Evolutionary conservation across 208 protist genomes (phyloP), one percentile per base, ranked within the genome.

Genomic region (Balamuthia mandrillaris): DNA sequence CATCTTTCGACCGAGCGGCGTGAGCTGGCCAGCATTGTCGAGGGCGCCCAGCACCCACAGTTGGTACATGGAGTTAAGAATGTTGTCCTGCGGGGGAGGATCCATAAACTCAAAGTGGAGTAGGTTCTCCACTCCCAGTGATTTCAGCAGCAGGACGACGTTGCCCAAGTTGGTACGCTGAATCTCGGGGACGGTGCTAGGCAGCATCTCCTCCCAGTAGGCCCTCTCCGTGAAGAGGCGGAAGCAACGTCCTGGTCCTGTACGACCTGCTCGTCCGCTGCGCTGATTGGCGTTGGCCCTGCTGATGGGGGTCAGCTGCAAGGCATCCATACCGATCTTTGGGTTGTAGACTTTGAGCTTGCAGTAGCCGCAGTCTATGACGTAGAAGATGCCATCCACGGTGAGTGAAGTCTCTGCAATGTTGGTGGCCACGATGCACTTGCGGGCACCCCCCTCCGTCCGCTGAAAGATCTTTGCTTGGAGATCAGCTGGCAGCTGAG

Each of bases 51-150:
- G 89, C 33, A 98, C 85, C 97, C 98, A 99, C n/a, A 99, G 94
- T 65, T 96, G 87, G 54, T 94, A 94, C 81, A 96, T 88, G 16
- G 93, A 92, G 52, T 88, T 92, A 9, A 94, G 29, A 10, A 95
- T 91, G 45, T 88, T 95, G 35, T 95, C 92, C 49, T 94, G 72
- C 65, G 97, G 97, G 14, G 98, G 98, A n/a, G 96, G 95, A 86
- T 99, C 98, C 97, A 99, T 99, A 85, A 99, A 99, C 86, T 99
- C 95, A 88, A 99, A 99, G n/a, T 98, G 88, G 33, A 96, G 85
- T 3, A 99, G 87, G 77, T 98, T 91, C 24, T 92, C 72, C 1
- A 98, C 91, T 74, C 96, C 97, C 5, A 95, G 79, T 4, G 89
- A 92, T 81, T 97, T 97, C 3, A 98, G 88, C 94, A 98, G 75